Evolutionary conservation across 768 basidiomycete genomes (phyloP).

Genomic region (Podaxis sp.): DNA sequence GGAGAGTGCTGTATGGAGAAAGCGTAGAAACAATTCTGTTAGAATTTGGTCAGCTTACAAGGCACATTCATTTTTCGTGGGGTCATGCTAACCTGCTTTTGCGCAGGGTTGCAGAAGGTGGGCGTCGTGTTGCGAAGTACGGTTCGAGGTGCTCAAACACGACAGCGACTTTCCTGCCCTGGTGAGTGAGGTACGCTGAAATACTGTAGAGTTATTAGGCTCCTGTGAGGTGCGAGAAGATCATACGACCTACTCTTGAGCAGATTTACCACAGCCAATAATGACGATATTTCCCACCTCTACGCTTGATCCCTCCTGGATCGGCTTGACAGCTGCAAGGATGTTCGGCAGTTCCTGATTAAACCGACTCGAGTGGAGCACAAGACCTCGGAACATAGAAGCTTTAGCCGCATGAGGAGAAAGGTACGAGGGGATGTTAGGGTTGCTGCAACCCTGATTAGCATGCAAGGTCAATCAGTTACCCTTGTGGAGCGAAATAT

Average conservation of each 20-base stretch:
- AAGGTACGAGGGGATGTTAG: constrained; percentile 44
- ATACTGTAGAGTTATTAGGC: constrained; percentile 32
- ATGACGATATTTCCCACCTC: constrained; percentile 38
- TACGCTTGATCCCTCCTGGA: constrained; percentile 14
- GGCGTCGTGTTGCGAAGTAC: constrained; percentile 43
- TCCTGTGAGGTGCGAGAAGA: too few relatives aligned
- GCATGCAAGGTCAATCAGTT: neutral
- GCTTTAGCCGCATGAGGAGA: constrained; percentile 34
- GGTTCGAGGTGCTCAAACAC: constrained; percentile 54
- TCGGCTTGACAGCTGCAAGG: constrained; percentile 27
- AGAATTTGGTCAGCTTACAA: neutral
- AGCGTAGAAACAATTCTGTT: constrained; percentile 47
- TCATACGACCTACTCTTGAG: constrained; percentile 46
- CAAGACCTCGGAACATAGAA: constrained; percentile 41
- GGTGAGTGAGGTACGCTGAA: constrained; percentile 48
- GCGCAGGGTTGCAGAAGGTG: constrained; percentile 54
- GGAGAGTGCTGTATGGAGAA: constrained; percentile 46
- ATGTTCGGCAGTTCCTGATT: constrained; percentile 40
- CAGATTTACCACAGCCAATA: constrained; percentile 66
- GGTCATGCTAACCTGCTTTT: constrained; percentile 48
- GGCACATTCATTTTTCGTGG: neutral
- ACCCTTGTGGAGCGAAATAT: neutral
- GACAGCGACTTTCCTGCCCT: constrained; percentile 45
- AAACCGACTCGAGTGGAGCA: constrained; percentile 55
- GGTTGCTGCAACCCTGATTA: constrained; percentile 54